Evolutionary conservation across 768 basidiomycete genomes (phyloP).

Genomic region (Fibroporia radiculosa): DNA sequence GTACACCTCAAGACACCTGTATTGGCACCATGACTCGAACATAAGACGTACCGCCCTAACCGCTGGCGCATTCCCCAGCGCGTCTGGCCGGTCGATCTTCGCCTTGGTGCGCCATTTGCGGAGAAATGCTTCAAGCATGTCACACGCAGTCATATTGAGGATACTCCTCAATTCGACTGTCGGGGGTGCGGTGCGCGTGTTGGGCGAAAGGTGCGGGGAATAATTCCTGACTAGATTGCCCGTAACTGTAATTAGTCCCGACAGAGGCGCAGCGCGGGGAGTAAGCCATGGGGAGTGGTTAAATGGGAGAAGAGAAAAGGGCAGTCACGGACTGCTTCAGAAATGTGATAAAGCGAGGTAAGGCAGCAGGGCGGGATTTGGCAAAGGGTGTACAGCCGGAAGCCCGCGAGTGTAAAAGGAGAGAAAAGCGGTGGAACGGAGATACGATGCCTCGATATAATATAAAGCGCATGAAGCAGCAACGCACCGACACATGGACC

Average conservation of each 20-base stretch:
- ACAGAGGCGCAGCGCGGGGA: conserved; percentile 28
- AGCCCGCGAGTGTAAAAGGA: too few species aligned
- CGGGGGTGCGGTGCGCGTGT: conserved; percentile 59
- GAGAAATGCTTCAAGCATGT: conserved; percentile 70
- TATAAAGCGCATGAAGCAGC: too few species aligned
- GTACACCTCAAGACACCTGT: neutral
- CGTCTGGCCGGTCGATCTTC: conserved; percentile 27
- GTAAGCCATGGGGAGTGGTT: conserved; percentile 14
- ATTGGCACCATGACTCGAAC: neutral
- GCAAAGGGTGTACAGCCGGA: too few species aligned
- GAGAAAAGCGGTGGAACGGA: too few species aligned
- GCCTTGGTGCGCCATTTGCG: conserved; percentile 49
- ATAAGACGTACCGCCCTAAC: conserved; percentile 13
- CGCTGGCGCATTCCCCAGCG: conserved; percentile 8
- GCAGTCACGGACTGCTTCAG: too few species aligned
- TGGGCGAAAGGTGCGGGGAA: conserved; percentile 74
- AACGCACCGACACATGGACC: too few species aligned
- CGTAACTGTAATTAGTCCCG: conserved; percentile 75
- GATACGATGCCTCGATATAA: too few species aligned
- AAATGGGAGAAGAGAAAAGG: conserved; percentile 16
- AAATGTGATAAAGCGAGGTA: too few species aligned
- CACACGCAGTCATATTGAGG: conserved; percentile 54
- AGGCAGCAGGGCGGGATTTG: too few species aligned
- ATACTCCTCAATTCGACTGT: conserved; percentile 62
- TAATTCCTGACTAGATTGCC: conserved; percentile 89